Percentiles rank a stretch among this genome's conserved stretches.
These are phyloP conservation scores for Leptodermis oblonga DNA, from an alignment of 257 asterid genomes.

Conservation along the genomic window DNA sequence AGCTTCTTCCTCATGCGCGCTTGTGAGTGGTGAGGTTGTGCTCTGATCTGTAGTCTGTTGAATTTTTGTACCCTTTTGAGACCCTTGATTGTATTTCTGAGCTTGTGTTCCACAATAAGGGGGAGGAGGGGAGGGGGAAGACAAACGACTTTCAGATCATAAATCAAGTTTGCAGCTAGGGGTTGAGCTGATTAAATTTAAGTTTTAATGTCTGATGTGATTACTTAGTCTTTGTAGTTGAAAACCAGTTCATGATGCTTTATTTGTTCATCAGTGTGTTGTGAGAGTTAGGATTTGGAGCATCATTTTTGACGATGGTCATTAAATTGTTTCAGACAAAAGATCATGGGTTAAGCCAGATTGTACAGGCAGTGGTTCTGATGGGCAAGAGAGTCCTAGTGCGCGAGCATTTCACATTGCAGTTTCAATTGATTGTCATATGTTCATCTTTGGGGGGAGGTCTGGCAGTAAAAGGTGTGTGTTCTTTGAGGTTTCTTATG, in stretches of 20 bases:
- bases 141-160: neutral
- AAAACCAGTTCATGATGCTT: neutral
- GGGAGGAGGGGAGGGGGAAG: neutral
- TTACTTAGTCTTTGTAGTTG: neutral
- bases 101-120: neutral
- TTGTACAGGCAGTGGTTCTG: slow-evolving; percentile 78
- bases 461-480: slow-evolving; percentile 75
- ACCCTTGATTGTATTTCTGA: neutral
- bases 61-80: neutral
- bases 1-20: neutral
- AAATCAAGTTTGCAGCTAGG: neutral
- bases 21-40: too few species aligned
- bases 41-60: neutral
- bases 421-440: slow-evolving; percentile 84
- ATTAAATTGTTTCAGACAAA: slow-evolving; percentile 54
- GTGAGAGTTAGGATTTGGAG: neutral
- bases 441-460: slow-evolving; percentile 97
- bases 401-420: slow-evolving; percentile 92
- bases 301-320: slow-evolving; percentile 7
- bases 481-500: neutral
- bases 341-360: slow-evolving; percentile 88
- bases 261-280: neutral
- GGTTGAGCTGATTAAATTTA: neutral
- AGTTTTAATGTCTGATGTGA: neutral
- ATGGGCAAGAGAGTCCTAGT: slow-evolving; percentile 75